Evolutionary conservation across 352 stramenopile genomes (phyloP).

Genomic region (Lagenidium sp.): DNA sequence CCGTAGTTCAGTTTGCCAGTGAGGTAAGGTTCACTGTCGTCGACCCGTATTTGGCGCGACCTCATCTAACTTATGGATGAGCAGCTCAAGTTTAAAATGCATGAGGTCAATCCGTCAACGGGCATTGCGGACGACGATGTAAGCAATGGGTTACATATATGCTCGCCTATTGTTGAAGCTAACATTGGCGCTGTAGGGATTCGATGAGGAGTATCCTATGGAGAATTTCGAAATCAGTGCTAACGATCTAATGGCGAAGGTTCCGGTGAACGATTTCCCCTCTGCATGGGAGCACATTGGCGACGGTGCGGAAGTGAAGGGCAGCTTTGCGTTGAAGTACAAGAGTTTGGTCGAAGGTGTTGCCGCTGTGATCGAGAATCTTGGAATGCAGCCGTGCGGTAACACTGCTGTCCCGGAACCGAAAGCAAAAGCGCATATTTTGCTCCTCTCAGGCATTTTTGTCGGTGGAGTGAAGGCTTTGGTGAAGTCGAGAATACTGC

Average conservation of each 20-base stretch:
- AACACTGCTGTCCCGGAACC: slow-evolving; percentile 85
- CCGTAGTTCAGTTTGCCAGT: slow-evolving; percentile 87
- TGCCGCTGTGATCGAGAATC: slow-evolving; percentile 92
- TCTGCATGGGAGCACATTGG: slow-evolving; percentile 94
- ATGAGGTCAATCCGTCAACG: slow-evolving; percentile 93
- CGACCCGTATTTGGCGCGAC: too few species aligned
- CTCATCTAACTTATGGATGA: slow-evolving; percentile 5
- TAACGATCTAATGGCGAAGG: slow-evolving; percentile 97
- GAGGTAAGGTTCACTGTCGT: slow-evolving; percentile 41
- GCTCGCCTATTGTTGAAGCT: slow-evolving; percentile 4
- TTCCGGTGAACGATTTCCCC: slow-evolving; percentile 94
- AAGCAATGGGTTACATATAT: too few species aligned
- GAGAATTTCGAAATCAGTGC: slow-evolving; percentile 95
- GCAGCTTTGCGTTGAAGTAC: slow-evolving; percentile 96
- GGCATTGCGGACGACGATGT: slow-evolving; percentile 83
- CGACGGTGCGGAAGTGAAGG: slow-evolving; percentile 92
- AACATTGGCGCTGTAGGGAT: slow-evolving; percentile 44
- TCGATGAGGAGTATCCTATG: slow-evolving; percentile 98
- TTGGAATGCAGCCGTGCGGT: slow-evolving; percentile 97
- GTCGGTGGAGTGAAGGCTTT: slow-evolving; percentile 92
- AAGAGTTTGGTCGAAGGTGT: slow-evolving; percentile 95
- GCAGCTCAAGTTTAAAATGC: slow-evolving; percentile 92
- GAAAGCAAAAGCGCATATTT: slow-evolving; percentile 93
- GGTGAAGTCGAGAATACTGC: slow-evolving; percentile 93
- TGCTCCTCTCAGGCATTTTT: slow-evolving; percentile 96